Conservation (phyloP, 495 filamentous ascomycete genomes). For the Usnea hakonensis region DNA sequence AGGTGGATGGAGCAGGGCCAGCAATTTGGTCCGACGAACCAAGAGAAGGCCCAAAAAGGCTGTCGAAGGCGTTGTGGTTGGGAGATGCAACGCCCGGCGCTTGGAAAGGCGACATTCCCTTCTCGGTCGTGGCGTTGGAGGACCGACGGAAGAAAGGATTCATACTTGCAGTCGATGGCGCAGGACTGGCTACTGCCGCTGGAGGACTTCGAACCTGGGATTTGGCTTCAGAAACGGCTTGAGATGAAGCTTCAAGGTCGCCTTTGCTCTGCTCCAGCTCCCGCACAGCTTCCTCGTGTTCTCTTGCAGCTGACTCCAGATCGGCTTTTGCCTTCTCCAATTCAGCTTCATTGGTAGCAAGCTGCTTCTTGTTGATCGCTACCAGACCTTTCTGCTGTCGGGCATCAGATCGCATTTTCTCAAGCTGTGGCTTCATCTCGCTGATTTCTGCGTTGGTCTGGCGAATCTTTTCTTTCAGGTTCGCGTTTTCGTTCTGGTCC, state of each 20-base stretch:
- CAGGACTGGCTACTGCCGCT: slow-evolving; percentile 55
- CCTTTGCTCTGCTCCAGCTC: slow-evolving; percentile 30
- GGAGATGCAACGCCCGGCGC: slow-evolving; percentile 39
- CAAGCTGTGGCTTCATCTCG: slow-evolving; percentile 76
- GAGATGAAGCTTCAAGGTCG: slow-evolving; percentile 37
- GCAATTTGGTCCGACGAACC: slow-evolving; percentile 33
- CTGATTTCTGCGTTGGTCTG: slow-evolving; percentile 71
- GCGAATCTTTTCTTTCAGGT: slow-evolving; percentile 79
- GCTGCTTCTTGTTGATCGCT: slow-evolving; percentile 96
- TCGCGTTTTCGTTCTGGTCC: slow-evolving; percentile 82
- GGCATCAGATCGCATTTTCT: slow-evolving; percentile 81
- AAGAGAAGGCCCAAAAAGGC: slow-evolving; percentile 77
- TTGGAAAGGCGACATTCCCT: slow-evolving; percentile 42
- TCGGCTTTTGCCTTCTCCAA: slow-evolving; percentile 75
- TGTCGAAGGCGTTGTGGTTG: slow-evolving; percentile 72
- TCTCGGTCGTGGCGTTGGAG: slow-evolving; percentile 53
- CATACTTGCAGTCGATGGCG: slow-evolving; percentile 64
- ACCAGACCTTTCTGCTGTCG: slow-evolving; percentile 92
- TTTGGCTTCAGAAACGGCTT: slow-evolving; percentile 14
- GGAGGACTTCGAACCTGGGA: slow-evolving; percentile 22
- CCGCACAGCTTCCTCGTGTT: slow-evolving; percentile 45
- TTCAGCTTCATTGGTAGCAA: slow-evolving; percentile 79
- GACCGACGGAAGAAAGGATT: slow-evolving; percentile 87
- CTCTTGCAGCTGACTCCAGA: slow-evolving; percentile 59
- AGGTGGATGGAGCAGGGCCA: slow-evolving; percentile 50